A percentile compares a stretch with the other conserved stretches of the same genome.
phyloP scores from a whole-genome alignment of 257 asterid genomes.

The Solanum sejunctum region DNA sequence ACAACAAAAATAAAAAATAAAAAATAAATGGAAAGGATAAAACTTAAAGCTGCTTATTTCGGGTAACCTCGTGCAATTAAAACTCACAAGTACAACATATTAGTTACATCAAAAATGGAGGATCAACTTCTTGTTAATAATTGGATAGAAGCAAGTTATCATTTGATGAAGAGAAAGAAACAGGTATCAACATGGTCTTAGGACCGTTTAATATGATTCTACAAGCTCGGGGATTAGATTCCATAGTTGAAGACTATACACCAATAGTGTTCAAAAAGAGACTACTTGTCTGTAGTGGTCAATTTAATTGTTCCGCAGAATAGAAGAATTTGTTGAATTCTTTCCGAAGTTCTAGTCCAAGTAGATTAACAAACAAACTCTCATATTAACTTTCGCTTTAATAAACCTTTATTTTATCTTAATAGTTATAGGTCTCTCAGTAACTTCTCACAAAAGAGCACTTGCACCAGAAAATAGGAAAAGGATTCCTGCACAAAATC shows the following conservation, averaged over 20 bases:
- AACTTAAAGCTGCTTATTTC: background rate
- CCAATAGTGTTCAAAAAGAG: background rate
- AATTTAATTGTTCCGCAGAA: background rate
- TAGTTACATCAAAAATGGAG: background rate
- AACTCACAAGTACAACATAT: background rate
- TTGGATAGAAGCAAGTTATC: background rate
- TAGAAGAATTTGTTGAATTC: background rate
- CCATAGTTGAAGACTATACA: background rate
- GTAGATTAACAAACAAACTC: background rate
- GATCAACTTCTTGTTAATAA: background rate
- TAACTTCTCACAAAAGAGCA: background rate
- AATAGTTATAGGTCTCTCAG: background rate
- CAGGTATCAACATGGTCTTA: background rate
- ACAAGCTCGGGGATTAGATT: background rate
- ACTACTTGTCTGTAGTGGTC: background rate
- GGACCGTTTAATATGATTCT: background rate
- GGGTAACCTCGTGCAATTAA: background rate
- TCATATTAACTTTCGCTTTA: background rate
- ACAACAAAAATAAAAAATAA: background rate
- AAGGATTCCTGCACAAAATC: background rate
- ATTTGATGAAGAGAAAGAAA: background rate
- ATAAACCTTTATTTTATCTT: background rate
- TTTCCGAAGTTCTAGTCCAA: background rate
- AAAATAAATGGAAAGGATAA: background rate
- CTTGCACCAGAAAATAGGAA: background rate